These are phyloP conservation scores for Huntiella abstrusa DNA, from an alignment of 2,329 filamentous ascomycete genomes.

Conservation along the genomic window DNA sequence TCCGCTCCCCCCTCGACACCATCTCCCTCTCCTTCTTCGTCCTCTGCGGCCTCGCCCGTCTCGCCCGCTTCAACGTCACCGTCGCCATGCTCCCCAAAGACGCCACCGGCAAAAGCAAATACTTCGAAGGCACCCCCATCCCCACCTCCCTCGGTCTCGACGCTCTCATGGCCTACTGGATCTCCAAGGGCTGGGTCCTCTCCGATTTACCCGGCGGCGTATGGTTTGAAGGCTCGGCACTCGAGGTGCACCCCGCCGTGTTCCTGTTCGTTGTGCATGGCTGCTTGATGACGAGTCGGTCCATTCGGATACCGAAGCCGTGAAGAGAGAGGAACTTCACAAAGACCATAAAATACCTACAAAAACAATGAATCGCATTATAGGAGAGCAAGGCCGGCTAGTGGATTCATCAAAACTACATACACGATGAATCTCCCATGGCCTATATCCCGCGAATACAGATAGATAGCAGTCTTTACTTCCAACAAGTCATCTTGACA, in stretches of 20 bases:
- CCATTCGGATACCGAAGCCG: constrained; percentile 83
- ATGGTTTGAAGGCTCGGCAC: constrained; percentile 41
- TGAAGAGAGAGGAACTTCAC: too few species aligned
- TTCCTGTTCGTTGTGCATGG: constrained; percentile 73
- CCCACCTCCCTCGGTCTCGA: constrained; percentile 73
- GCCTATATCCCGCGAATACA: too few species aligned
- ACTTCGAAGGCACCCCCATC: constrained; percentile 94
- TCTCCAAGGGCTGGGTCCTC: constrained; percentile 60
- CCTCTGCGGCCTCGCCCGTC: constrained; percentile 77
- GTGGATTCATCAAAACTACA: too few species aligned
- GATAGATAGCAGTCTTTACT: too few species aligned
- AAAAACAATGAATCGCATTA: not conserved
- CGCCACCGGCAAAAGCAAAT: constrained; percentile 72
- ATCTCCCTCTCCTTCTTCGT: constrained; percentile 71
- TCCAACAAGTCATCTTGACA: too few species aligned
- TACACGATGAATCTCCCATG: too few species aligned
- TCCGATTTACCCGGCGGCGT: constrained; percentile 62
- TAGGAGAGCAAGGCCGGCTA: too few species aligned
- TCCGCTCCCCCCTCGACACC: constrained; percentile 72
- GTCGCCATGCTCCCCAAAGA: constrained; percentile 82
- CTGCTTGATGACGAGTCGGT: constrained; percentile 89
- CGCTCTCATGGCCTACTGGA: constrained; percentile 75
- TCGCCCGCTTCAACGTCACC: constrained; percentile 96
- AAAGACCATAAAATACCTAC: not conserved
- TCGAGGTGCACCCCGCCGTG: constrained; percentile 74